Percentiles rank a stretch among this genome's conserved stretches.
These are phyloP conservation scores for Silybum marianum DNA, from an alignment of 129 eudicot species.

Conservation along the genomic window DNA sequence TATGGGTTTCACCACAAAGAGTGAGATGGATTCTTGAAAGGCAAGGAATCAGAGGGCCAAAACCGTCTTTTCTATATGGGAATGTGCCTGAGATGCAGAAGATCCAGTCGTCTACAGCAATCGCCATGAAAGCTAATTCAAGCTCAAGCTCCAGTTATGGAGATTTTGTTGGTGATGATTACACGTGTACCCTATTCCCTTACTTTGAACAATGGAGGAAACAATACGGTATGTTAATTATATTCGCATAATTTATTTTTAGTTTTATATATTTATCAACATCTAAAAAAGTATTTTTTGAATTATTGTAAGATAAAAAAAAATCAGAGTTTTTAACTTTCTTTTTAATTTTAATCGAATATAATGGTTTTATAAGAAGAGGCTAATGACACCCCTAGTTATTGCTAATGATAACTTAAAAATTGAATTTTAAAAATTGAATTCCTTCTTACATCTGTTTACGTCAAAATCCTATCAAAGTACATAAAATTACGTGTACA, in stretches of 20 bases:
- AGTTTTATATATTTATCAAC: too few species aligned
- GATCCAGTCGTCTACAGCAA: constrained; percentile 54
- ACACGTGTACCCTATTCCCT: constrained; percentile 73
- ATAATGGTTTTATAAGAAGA: too few species aligned
- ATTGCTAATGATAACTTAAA: too few species aligned
- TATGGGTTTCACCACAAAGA: constrained; percentile 54
- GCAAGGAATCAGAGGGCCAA: constrained; percentile 83
- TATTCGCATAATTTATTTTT: background rate
- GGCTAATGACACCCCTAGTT: too few species aligned
- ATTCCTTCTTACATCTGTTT: too few species aligned
- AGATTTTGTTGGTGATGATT: constrained; percentile 76
- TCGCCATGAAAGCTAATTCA: constrained; percentile 18
- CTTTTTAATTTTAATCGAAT: too few species aligned
- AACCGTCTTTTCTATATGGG: constrained; percentile 65
- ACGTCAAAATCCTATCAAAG: too few species aligned
- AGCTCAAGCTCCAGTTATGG: constrained; percentile 19
- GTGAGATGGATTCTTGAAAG: constrained; percentile 56
- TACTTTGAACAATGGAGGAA: constrained; percentile 93
- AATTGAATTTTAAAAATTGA: too few species aligned
- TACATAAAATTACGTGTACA: too few species aligned
- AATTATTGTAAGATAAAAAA: too few species aligned
- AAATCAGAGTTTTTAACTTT: too few species aligned
- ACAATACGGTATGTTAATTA: constrained; percentile 56
- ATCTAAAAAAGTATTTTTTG: too few species aligned
- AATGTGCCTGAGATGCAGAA: constrained; percentile 79